These are phyloP conservation scores for Aspergillus pseudonomiae DNA, from an alignment of 2,329 filamentous ascomycete species.

Conservation along the genomic window DNA sequence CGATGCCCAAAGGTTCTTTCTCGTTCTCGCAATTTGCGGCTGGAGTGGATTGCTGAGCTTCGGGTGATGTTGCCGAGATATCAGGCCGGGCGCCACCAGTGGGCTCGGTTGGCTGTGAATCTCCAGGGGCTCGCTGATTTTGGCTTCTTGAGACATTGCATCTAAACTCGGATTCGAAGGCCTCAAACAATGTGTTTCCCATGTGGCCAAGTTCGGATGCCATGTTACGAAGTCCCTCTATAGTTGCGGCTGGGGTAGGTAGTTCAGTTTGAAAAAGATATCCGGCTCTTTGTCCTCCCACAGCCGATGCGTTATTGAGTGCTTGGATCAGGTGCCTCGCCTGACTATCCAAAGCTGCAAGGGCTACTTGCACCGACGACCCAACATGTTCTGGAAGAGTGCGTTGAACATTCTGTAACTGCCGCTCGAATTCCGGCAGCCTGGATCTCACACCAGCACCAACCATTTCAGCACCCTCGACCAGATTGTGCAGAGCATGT, in stretches of 20 bases:
- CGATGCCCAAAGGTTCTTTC: neutral
- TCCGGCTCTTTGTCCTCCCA: constrained; percentile 39
- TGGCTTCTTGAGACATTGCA: constrained; percentile 18
- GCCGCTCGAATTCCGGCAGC: constrained; percentile 43
- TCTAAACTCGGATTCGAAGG: constrained; percentile 41
- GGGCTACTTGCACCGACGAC: constrained; percentile 37
- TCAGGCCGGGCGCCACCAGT: neutral
- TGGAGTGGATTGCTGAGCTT: neutral
- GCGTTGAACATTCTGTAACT: constrained; percentile 38
- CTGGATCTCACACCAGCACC: constrained; percentile 39
- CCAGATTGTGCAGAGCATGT: constrained; percentile 37
- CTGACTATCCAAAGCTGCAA: constrained; percentile 41
- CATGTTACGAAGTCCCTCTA: constrained; percentile 43
- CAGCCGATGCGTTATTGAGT: constrained; percentile 41
- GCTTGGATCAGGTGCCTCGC: constrained; percentile 40
- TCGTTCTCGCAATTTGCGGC: neutral
- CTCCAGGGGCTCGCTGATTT: constrained; percentile 11
- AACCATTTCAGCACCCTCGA: constrained; percentile 38
- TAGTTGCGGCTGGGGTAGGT: constrained; percentile 40
- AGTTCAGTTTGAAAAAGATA: constrained; percentile 40
- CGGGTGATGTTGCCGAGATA: neutral
- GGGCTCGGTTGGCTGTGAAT: neutral
- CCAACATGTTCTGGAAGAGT: constrained; percentile 41
- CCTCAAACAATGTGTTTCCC: constrained; percentile 40
- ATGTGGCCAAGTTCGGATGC: constrained; percentile 45